Conservation (phyloP, 192 early-diverging fungal species). For the Pilaira anomala region DNA sequence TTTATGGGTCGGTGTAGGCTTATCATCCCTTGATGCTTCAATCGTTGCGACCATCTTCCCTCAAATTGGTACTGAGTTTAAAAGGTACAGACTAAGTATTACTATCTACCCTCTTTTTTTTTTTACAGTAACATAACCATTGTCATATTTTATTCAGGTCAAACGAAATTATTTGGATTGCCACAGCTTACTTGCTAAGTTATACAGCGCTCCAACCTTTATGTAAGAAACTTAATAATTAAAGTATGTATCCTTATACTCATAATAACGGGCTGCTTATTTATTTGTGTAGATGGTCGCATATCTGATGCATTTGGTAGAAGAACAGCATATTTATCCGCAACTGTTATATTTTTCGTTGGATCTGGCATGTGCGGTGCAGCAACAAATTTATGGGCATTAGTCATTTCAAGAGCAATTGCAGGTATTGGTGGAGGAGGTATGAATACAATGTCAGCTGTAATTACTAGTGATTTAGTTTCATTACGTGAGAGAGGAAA, state of each 20-base stretch:
- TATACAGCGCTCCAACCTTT: constrained; percentile 75
- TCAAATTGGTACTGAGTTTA: constrained; percentile 40
- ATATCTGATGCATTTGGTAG: constrained; percentile 84
- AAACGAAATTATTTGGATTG: constrained; percentile 78
- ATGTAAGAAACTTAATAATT: constrained; percentile 45
- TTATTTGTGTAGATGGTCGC: constrained; percentile 42
- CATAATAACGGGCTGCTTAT: background rate
- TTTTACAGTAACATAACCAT: background rate
- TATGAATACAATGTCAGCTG: constrained; percentile 56
- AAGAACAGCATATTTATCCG: constrained; percentile 52
- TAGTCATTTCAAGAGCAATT: constrained; percentile 66
- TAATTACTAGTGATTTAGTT: constrained; percentile 76
- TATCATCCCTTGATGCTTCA: constrained; percentile 34
- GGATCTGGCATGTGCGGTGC: constrained; percentile 70
- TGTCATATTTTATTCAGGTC: constrained; percentile 14
- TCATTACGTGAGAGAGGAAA: constrained; percentile 65
- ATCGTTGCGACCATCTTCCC: constrained; percentile 38
- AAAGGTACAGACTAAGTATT: constrained; percentile 28
- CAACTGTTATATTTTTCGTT: constrained; percentile 59
- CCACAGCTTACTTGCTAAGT: constrained; percentile 69
- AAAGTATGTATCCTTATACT: background rate
- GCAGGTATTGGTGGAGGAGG: constrained; percentile 72
- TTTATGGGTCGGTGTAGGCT: constrained; percentile 30
- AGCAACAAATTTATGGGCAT: constrained; percentile 40
- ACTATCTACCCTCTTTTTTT: background rate